A percentile compares a stretch with the other conserved stretches of the same genome.
Conservation (phyloP, 2,329 filamentous ascomycete species). For the Epichloe scottii region DNA sequence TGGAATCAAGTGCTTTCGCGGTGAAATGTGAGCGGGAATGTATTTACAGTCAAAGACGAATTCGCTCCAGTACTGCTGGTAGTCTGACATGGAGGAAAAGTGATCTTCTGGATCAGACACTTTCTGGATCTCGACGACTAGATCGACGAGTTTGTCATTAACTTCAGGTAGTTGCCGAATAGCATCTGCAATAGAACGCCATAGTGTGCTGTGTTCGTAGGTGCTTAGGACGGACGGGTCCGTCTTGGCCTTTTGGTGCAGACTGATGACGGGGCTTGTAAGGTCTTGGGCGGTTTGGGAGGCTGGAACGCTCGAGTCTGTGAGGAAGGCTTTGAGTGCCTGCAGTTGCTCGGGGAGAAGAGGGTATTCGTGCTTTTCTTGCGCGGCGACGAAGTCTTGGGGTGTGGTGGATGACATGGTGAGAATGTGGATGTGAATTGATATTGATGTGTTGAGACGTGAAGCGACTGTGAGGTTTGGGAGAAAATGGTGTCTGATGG, state of each 20-base stretch:
- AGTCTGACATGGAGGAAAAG: neutral
- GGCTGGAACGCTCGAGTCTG: neutral
- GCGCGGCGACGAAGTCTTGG: neutral
- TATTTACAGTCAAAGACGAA: slow-evolving; percentile 1
- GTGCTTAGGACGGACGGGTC: neutral
- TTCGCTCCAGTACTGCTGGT: neutral
- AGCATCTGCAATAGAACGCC: neutral
- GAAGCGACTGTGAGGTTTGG: neutral
- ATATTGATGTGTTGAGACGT: neutral
- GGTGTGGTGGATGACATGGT: neutral
- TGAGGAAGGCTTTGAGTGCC: neutral
- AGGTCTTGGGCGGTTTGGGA: neutral
- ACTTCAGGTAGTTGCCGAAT: neutral
- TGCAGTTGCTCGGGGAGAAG: neutral
- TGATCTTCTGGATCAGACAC: neutral
- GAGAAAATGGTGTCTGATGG: neutral
- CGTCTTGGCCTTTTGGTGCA: neutral
- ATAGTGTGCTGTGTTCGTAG: neutral
- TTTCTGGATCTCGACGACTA: slow-evolving; percentile 1
- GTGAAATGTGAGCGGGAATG: too few relatives aligned
- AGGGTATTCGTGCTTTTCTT: neutral
- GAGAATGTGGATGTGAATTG: neutral
- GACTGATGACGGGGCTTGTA: neutral
- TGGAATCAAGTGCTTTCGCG: too few relatives aligned
- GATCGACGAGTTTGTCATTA: neutral